Evolutionary conservation across 306 rosid genomes (phyloP).

Genomic region (Pterocarpus macrocarpus): DNA sequence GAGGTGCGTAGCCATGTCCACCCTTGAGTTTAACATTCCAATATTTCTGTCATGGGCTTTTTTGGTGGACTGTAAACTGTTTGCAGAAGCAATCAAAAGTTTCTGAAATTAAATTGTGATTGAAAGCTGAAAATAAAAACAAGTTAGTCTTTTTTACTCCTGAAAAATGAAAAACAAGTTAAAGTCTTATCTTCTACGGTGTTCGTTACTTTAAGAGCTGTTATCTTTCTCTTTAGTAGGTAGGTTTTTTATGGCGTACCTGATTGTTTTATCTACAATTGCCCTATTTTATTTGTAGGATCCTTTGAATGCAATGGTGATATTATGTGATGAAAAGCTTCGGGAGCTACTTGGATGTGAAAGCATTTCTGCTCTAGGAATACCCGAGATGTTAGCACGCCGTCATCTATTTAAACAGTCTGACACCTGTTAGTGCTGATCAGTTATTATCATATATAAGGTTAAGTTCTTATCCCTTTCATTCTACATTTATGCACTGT

Average conservation of each 20-base stretch:
- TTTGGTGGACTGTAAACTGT: slow-evolving; percentile 9
- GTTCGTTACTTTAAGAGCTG: not conserved
- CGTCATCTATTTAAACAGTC: slow-evolving; percentile 66
- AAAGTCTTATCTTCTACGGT: not conserved
- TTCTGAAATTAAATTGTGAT: not conserved
- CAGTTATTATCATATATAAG: slow-evolving; percentile 35
- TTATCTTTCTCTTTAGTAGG: slow-evolving; percentile 12
- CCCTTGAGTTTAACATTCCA: slow-evolving; percentile 14
- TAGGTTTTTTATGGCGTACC: slow-evolving; percentile 14
- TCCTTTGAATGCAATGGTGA: slow-evolving; percentile 75
- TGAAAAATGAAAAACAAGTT: not conserved
- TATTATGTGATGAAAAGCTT: slow-evolving; percentile 79
- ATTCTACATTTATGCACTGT: not conserved
- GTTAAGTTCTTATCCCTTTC: not conserved
- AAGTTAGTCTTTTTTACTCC: not conserved
- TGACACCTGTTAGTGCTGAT: slow-evolving; percentile 54
- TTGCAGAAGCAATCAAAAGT: not conserved
- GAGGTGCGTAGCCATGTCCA: slow-evolving; percentile 60
- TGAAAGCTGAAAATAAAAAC: not conserved
- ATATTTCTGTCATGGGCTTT: not conserved
- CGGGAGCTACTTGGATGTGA: slow-evolving; percentile 76
- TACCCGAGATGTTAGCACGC: slow-evolving; percentile 71
- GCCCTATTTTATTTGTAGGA: slow-evolving; percentile 56
- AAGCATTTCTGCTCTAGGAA: slow-evolving; percentile 77
- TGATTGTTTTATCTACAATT: slow-evolving; percentile 16